Conservation (phyloP, 768 basidiomycete genomes). For the Amanita pallidorosea region DNA sequence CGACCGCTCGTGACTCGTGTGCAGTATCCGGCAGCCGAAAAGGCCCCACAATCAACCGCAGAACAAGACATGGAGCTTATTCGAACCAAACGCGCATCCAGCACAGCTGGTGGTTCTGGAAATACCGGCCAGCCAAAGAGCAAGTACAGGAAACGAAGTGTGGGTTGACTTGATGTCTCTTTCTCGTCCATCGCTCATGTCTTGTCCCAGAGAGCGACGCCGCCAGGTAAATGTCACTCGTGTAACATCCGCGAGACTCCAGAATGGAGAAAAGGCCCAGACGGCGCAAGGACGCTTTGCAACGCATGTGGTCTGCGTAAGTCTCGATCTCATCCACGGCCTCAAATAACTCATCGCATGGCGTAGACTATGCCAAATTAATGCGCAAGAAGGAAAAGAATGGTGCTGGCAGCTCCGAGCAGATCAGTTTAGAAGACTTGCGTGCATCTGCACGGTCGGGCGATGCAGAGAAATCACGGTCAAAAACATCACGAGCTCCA, state of each 20-base stretch:
- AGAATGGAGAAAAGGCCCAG: conserved; percentile 81
- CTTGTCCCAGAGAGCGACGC: conserved; percentile 58
- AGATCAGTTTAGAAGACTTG: conserved; percentile 67
- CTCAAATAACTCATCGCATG: neutral
- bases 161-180: conserved; percentile 29
- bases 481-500: conserved; percentile 15
- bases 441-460: conserved; percentile 62
- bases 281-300: conserved; percentile 75
- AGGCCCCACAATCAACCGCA: conserved; percentile 45
- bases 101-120: conserved; percentile 43
- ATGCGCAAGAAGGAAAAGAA: conserved; percentile 71
- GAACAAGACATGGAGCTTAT: conserved; percentile 84
- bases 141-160: conserved; percentile 81
- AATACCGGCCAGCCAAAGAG: conserved; percentile 51
- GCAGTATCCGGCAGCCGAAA: conserved; percentile 12
- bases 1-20: neutral
- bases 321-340: conserved; percentile 18
- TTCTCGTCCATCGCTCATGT: conserved; percentile 4
- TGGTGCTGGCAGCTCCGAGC: conserved; percentile 42
- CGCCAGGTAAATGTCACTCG: conserved; percentile 80
- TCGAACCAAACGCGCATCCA: conserved; percentile 69
- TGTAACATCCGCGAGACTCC: conserved; percentile 83
- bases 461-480: conserved; percentile 28
- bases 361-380: conserved; percentile 70
- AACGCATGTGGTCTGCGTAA: conserved; percentile 80